phyloP scores from a whole-genome alignment of 2,329 filamentous ascomycete species.

The Claviceps spartinae region DNA sequence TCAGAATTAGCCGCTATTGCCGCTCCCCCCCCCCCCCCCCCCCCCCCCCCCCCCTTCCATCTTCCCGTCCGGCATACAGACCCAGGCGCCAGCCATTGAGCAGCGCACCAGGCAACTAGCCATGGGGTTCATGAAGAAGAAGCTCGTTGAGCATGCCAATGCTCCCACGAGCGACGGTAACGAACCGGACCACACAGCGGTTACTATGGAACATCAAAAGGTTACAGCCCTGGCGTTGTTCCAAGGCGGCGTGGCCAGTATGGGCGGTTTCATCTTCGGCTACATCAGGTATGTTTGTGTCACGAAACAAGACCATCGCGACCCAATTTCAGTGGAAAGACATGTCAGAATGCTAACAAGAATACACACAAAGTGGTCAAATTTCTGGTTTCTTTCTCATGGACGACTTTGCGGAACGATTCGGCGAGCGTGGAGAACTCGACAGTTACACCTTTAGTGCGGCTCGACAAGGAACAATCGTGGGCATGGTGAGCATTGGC shows the following conservation, averaged over 20 bases:
- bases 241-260: constrained; percentile 37
- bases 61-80: not conserved
- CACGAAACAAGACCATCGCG: too few species aligned
- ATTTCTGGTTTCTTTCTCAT: constrained; percentile 49
- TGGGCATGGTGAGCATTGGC: constrained; percentile 47
- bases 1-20: too few species aligned
- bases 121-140: constrained; percentile 4
- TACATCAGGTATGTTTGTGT: constrained; percentile 33
- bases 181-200: not conserved
- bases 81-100: not conserved
- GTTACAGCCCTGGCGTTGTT: constrained; percentile 30
- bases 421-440: constrained; percentile 27
- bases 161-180: not conserved
- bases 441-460: constrained; percentile 32
- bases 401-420: constrained; percentile 40
- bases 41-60: not conserved
- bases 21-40: too few species aligned
- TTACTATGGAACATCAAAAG: constrained; percentile 10
- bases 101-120: not conserved
- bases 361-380: constrained; percentile 31
- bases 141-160: not conserved
- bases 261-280: constrained; percentile 45
- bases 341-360: not conserved
- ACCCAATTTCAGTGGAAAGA: too few species aligned
- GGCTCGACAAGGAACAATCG: constrained; percentile 46